Evolutionary conservation across 2,329 filamentous ascomycete species (phyloP).

Genomic region (Colletotrichum paranaense): DNA sequence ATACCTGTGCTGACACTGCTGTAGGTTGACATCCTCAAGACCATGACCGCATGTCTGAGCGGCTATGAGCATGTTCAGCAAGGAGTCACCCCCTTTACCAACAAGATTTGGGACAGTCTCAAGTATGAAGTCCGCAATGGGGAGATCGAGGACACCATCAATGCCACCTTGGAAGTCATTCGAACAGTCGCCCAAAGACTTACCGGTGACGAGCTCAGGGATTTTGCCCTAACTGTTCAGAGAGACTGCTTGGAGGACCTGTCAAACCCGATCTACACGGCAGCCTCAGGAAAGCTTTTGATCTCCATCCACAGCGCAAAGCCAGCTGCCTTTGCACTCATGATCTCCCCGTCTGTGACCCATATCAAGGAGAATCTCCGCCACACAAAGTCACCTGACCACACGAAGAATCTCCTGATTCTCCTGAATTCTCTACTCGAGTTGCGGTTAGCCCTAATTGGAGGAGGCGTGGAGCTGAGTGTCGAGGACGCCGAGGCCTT

Average conservation of each 20-base stretch:
- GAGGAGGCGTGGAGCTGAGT: conserved; percentile 41
- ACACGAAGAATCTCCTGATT: conserved; percentile 63
- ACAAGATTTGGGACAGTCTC: conserved; percentile 68
- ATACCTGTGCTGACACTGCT: neutral
- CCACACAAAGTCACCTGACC: conserved; percentile 60
- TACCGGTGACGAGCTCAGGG: conserved; percentile 54
- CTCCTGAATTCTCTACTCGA: conserved; percentile 64
- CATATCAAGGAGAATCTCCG: conserved; percentile 63
- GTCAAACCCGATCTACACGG: conserved; percentile 63
- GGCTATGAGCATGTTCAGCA: conserved; percentile 59
- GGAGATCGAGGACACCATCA: conserved; percentile 67
- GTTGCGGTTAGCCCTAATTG: conserved; percentile 54
- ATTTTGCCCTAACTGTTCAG: conserved; percentile 61
- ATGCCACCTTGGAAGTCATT: conserved; percentile 66
- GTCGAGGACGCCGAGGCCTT: conserved; percentile 52
- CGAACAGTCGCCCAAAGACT: conserved; percentile 60
- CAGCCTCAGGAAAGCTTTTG: conserved; percentile 63
- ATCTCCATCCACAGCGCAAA: conserved; percentile 62
- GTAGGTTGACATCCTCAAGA: conserved; percentile 66
- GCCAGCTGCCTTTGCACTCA: conserved; percentile 58
- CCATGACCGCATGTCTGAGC: conserved; percentile 64
- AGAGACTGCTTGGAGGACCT: conserved; percentile 66
- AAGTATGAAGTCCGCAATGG: conserved; percentile 73
- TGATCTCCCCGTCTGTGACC: conserved; percentile 58
- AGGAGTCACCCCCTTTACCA: conserved; percentile 60